Base-by-base conservation (phyloP, 192 early-diverging fungal species). In the Cetraspora pellucida region DNA sequence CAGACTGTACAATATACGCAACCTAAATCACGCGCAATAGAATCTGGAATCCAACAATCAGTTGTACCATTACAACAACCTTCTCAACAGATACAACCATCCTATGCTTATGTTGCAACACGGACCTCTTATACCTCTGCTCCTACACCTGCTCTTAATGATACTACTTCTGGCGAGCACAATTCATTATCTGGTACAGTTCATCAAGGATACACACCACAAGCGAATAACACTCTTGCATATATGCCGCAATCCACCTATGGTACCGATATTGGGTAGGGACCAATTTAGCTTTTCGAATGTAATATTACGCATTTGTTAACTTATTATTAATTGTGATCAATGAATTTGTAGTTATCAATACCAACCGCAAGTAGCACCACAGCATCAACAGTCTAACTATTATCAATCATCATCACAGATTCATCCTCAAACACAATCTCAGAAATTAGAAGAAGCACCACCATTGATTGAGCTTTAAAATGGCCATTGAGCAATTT, bases 401-500 rank as follows among this genome's bases (percentile, higher is more conserved):
- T 21, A 49, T 23, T 27, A 69, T 10, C 47, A 52, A 37, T 27
- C 10, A 43, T 55, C 66, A 47, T 68, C 66, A 11, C 66, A 68
- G 25, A 68, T 68, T 27, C 19, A 31, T 45, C 28, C 47, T 72
- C 70, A 25, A 52, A 0, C 28, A 31, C 72, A 43, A 46, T 14
- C 72, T 5, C 72, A 73, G 23, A 25, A 74, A 23, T 43, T 74
- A 52, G 72, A 74, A 43, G 72, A 74, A 30, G 27, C 70, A 60
- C 57, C 70, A 25, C 57, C 23, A 74, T 74, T 74, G 37, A 74
- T 74, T 74, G 72, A 74, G 45, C 57, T 74, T 47, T 65, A 65
- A 65, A 7, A 37, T 37, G 37, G 37, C 37, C 3, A 6, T 37
- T 37, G 37, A 37, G 37, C 37, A 37, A 37, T 37, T 37, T 37